Evolutionary conservation across 2,329 filamentous ascomycete genomes (phyloP).

Genomic region (Paraphaeosphaeria minitans): DNA sequence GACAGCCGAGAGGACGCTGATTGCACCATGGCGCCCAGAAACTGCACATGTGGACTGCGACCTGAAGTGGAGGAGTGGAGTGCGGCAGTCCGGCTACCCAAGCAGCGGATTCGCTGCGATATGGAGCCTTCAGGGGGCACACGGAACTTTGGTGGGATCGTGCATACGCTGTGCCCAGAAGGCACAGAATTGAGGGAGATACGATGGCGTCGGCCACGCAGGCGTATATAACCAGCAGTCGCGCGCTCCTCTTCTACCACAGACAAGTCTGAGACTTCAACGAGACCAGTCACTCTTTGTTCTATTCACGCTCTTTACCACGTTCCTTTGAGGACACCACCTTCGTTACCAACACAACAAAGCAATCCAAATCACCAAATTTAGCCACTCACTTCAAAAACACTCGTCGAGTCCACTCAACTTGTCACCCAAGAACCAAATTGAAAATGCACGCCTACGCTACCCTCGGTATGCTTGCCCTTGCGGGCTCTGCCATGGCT

Average conservation of each 20-base stretch:
- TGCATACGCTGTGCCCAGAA: conserved; percentile 12
- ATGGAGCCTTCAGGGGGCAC: conserved; percentile 1
- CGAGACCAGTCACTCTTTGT: conserved; percentile 39
- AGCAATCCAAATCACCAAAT: not conserved
- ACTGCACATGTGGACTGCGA: conserved; percentile 3
- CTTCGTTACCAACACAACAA: conserved; percentile 24
- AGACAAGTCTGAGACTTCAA: conserved; percentile 44
- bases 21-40: conserved; percentile 5
- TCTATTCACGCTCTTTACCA: conserved; percentile 32
- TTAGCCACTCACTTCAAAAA: conserved; percentile 13
- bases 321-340: conserved; percentile 34
- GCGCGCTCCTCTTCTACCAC: conserved; percentile 21
- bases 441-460: conserved; percentile 37
- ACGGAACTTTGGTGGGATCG: conserved; percentile 4
- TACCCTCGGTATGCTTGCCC: conserved; percentile 34
- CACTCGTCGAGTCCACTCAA: conserved; percentile 4
- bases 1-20: conserved; percentile 3
- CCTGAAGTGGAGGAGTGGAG: conserved; percentile 15
- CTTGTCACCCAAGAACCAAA: conserved; percentile 7
- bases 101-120: conserved; percentile 4
- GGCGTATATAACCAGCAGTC: conserved; percentile 12
- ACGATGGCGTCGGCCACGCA: conserved; percentile 9
- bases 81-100: conserved; percentile 10
- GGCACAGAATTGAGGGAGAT: conserved; percentile 9
- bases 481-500: conserved; percentile 38